Percentiles rank a stretch among this genome's conserved stretches.
Conservation (phyloP, 495 filamentous ascomycete species). For the Apodospora peruviana region DNA sequence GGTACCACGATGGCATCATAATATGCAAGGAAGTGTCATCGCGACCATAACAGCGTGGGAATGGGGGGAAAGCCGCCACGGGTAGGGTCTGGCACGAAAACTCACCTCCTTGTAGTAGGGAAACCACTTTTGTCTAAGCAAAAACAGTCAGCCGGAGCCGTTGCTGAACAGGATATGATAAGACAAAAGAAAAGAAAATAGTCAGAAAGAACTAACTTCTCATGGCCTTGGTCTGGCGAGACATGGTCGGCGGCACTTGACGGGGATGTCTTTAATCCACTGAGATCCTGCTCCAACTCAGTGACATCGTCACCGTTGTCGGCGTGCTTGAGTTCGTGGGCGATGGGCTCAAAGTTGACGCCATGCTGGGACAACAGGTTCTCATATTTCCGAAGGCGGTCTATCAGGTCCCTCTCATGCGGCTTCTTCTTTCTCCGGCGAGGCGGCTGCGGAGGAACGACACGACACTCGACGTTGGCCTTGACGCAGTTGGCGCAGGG, state of each 20-base stretch:
- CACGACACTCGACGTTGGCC: constrained; percentile 53
- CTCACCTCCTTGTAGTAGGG: constrained; percentile 38
- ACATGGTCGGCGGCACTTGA: constrained; percentile 25
- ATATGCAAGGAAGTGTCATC: not conserved
- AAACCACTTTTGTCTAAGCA: constrained; percentile 31
- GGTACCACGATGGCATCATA: not conserved
- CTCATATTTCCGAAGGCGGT: constrained; percentile 52
- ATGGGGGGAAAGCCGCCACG: not conserved
- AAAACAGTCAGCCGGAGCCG: not conserved
- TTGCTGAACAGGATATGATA: not conserved
- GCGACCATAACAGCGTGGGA: not conserved
- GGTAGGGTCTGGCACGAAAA: not conserved
- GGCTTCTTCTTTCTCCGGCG: constrained; percentile 54
- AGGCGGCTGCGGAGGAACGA: constrained; percentile 53
- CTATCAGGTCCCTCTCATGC: constrained; percentile 45
- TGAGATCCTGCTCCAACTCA: constrained; percentile 44
- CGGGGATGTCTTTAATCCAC: constrained; percentile 33
- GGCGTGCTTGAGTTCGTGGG: constrained; percentile 34
- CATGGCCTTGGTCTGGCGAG: constrained; percentile 22
- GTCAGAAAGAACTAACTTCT: constrained; percentile 21
- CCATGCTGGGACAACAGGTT: constrained; percentile 46
- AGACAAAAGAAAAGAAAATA: not conserved
- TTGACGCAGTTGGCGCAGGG: constrained; percentile 63
- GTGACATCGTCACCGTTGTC: constrained; percentile 42
- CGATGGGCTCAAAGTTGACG: constrained; percentile 40